phyloP scores from a whole-genome alignment of 2,329 filamentous ascomycete species.

The Paraphoma sp. region DNA sequence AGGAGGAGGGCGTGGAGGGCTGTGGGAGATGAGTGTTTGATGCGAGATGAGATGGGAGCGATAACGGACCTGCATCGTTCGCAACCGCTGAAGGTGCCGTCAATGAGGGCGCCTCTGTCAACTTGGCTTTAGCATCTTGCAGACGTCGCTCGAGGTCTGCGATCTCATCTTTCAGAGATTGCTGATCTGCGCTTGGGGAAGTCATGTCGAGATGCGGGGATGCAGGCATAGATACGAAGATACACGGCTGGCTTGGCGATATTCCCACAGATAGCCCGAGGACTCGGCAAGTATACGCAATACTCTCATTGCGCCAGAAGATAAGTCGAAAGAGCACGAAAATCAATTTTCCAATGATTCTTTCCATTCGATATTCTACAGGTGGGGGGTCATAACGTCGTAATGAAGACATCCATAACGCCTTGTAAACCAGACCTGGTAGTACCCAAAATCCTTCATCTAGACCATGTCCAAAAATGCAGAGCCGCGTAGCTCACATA shows the following conservation, averaged over 20 bases:
- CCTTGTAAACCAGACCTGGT: neutral
- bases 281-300: neutral
- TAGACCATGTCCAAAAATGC: neutral
- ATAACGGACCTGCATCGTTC: conserved; percentile 24
- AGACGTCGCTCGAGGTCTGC: conserved; percentile 62
- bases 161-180: conserved; percentile 60
- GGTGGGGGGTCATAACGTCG: neutral
- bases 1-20: conserved; percentile 74
- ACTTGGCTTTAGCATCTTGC: conserved; percentile 54
- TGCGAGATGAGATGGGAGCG: neutral
- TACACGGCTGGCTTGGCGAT: conserved; percentile 24
- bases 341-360: neutral
- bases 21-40: conserved; percentile 10
- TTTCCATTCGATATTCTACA: neutral
- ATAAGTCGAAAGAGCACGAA: too few species aligned
- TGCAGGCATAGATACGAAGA: conserved; percentile 10
- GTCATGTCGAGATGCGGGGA: conserved; percentile 32
- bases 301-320: neutral
- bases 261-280: conserved; percentile 16
- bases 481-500: too few species aligned
- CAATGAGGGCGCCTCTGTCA: conserved; percentile 45
- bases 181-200: conserved; percentile 23
- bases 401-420: neutral
- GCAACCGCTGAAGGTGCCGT: conserved; percentile 14
- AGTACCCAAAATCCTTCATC: neutral